phyloP scores from a whole-genome alignment of 1,284 basidiomycete genomes.

The Moniliophthora roreri region DNA sequence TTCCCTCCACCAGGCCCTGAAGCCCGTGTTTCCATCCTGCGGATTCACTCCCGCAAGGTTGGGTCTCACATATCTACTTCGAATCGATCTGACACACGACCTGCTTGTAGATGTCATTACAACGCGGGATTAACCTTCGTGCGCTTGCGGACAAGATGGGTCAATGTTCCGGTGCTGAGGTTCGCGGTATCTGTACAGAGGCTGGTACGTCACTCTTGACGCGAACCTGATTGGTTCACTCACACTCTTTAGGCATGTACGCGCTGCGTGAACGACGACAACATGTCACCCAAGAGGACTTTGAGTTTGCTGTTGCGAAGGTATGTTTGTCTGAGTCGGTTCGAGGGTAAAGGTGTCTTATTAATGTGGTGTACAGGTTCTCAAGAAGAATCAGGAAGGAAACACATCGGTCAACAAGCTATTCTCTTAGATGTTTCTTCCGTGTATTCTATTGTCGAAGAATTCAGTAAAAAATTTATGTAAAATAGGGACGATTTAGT shows the following conservation, averaged over 20 bases:
- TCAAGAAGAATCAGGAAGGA: conserved; percentile 92
- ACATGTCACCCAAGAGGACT: conserved; percentile 98
- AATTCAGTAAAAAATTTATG: no score
- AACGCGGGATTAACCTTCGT: conserved; percentile 95
- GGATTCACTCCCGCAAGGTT: conserved; percentile 96
- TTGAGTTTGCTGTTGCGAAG: conserved; percentile 98
- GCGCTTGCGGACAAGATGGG: conserved; percentile 99
- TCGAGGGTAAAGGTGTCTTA: conserved; percentile 3
- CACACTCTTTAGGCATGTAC: conserved; percentile 77
- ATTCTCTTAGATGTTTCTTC: conserved; percentile 57
- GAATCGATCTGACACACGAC: background rate
- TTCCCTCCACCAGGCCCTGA: conserved; percentile 99
- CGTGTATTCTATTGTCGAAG: no score
- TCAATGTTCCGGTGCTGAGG: conserved; percentile 96
- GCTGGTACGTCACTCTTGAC: conserved; percentile 65
- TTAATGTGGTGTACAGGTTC: conserved; percentile 45
- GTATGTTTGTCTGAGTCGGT: conserved; percentile 30
- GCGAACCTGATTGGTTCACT: conserved; percentile 5
- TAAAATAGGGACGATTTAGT: no score
- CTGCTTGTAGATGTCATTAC: conserved; percentile 85
- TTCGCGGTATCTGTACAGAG: conserved; percentile 98
- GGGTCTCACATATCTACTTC: conserved; percentile 14
- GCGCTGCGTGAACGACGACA: conserved; percentile 93
- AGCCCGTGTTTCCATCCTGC: conserved; percentile 93
- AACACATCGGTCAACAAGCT: conserved; percentile 91